phyloP scores from a whole-genome alignment of 2,329 filamentous ascomycete genomes.

The Talaromyces sp. region DNA sequence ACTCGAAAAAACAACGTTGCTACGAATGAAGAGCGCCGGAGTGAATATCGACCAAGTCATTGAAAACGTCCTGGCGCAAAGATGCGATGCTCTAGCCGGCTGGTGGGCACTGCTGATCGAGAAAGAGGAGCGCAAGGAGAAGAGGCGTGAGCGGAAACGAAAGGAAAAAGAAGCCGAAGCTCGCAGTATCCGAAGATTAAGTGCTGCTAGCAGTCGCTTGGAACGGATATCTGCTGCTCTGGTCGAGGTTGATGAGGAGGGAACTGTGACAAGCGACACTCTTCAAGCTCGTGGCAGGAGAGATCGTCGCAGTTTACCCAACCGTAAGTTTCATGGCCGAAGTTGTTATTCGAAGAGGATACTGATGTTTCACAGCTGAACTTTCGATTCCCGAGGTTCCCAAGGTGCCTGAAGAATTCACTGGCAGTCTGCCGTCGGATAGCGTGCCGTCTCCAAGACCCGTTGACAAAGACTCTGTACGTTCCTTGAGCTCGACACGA shows the following conservation, averaged over 20 bases:
- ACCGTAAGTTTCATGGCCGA: constrained; percentile 19
- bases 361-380: constrained; percentile 38
- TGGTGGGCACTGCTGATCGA: constrained; percentile 96
- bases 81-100: constrained; percentile 83
- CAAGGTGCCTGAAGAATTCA: constrained; percentile 59
- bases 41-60: constrained; percentile 93
- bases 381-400: constrained; percentile 69
- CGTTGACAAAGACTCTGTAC: constrained; percentile 65
- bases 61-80: constrained; percentile 83
- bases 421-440: constrained; percentile 24
- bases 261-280: constrained; percentile 42
- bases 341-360: not conserved
- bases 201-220: constrained; percentile 80
- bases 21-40: constrained; percentile 87
- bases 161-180: constrained; percentile 78
- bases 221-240: constrained; percentile 73
- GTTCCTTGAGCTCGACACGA: constrained; percentile 70
- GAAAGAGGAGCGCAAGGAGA: constrained; percentile 86
- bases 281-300: constrained; percentile 70
- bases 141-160: constrained; percentile 71
- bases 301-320: constrained; percentile 64
- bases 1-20: constrained; percentile 82
- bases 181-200: constrained; percentile 73
- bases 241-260: constrained; percentile 73
- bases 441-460: constrained; percentile 56